Base-by-base conservation (phyloP, 768 basidiomycete genomes). In the Podaxis sp. region DNA sequence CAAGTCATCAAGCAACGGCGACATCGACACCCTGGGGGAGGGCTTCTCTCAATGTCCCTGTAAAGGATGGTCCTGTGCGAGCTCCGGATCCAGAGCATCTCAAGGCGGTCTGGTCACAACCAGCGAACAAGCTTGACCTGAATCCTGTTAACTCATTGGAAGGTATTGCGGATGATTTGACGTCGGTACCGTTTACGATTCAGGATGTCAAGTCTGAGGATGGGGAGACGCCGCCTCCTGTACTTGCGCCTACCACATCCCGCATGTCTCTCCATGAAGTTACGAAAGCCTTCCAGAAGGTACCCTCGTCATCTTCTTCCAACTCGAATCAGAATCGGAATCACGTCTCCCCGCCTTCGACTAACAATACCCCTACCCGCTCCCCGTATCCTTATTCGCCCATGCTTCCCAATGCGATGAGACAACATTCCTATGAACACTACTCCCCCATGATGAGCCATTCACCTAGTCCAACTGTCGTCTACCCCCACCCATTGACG, bases 191-290 rank as follows among this genome's bases (percentile, higher is more conserved):
- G 11, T 91, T 91, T 73, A 88, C 89, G 4, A 72, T 94, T 37
- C 91, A 90, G 69, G 93, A 95, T 60, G 88, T 93, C 56, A 94
- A 93, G 71, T 90, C 91, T 11, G 92, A 93, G 70, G 91, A 90
- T 67, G 92, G 90, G 20, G 88, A 87, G 71, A 91, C 90, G 2
- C 89, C 91, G 2, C 90, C 90, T 13, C 86, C 89, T 24, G 74
- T 77, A 7, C 77, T 82, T 4, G 78, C 84, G 22, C 75, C 82
- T 28, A 78, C 84, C 24, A 83, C 90, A 26, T 87, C 88, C 17
- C 86, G 90, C 44, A 90, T 93, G 85, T 91, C 91, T 2, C 75
- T 89, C 41, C 87, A 88, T 61, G 93, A 95, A 60, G 91, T 93
- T 37, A 92, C 89, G 12, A 86, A 90, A 62, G 91, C 92, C 22